phyloP scores from a whole-genome alignment of 176 grass and related monocot species.

The Aegilops bicornis region DNA sequence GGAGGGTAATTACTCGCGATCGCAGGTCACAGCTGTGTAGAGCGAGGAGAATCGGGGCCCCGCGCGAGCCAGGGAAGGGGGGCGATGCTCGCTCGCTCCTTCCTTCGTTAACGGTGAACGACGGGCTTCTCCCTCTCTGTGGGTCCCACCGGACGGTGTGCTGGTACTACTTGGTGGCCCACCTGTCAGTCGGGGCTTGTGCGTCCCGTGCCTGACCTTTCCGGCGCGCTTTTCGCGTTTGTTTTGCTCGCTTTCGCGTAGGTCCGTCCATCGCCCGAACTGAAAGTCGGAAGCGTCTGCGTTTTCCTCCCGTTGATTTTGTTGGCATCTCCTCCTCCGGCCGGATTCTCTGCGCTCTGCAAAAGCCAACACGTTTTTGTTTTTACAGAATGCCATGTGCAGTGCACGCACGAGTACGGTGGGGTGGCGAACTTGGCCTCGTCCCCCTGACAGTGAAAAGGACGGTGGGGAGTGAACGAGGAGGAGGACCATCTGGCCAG shows the following conservation, averaged over 20 bases:
- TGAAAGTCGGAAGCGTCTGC: background rate
- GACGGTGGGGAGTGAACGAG: background rate
- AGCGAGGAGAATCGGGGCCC: too few species aligned
- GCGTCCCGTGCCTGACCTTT: background rate
- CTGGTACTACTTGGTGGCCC: background rate
- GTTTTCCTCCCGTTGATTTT: background rate
- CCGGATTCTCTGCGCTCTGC: background rate
- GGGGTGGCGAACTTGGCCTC: conserved; percentile 1
- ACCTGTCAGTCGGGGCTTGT: background rate
- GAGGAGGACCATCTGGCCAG: background rate
- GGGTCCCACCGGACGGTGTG: background rate
- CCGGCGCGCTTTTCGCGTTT: background rate
- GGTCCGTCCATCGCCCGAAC: background rate
- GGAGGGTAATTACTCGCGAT: background rate
- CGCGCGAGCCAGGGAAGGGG: too few species aligned
- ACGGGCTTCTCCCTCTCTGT: background rate
- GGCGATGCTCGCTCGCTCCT: too few species aligned
- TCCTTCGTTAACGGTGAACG: too few species aligned
- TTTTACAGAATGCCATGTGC: background rate
- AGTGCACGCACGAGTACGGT: background rate
- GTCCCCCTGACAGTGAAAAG: background rate
- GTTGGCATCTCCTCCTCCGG: too few species aligned
- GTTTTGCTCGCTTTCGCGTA: too few species aligned
- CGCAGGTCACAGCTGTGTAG: background rate
- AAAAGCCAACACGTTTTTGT: too few species aligned